These are phyloP conservation scores for Gaertneriomyces semiglobifer DNA, from an alignment of 192 early-diverging fungal genomes.

Conservation along the genomic window DNA sequence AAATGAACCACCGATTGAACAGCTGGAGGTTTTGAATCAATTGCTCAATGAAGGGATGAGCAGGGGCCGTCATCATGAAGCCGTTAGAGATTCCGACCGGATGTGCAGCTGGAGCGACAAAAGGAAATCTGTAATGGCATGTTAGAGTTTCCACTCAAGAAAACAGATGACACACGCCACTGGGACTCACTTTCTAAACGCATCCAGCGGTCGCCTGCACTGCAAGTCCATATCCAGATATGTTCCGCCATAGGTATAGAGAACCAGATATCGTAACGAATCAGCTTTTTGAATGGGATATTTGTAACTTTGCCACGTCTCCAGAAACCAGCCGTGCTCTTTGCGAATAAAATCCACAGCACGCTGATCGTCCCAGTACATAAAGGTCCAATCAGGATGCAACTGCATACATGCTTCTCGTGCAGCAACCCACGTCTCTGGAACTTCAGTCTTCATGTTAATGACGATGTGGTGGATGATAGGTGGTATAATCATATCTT, in stretches of 20 bases:
- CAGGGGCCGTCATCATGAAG: slow-evolving; percentile 24
- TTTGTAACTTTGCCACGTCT: slow-evolving; percentile 23
- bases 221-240: slow-evolving; percentile 43
- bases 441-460: slow-evolving; percentile 20
- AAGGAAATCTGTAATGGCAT: slow-evolving; percentile 15
- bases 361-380: slow-evolving; percentile 35
- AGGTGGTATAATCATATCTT: slow-evolving; percentile 19
- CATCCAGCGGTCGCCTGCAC: slow-evolving; percentile 27
- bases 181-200: slow-evolving; percentile 20
- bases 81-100: slow-evolving; percentile 42
- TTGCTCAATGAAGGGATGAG: slow-evolving; percentile 24
- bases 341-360: slow-evolving; percentile 20
- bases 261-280: slow-evolving; percentile 33
- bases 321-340: slow-evolving; percentile 32
- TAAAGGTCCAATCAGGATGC: slow-evolving; percentile 32
- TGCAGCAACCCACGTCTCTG: slow-evolving; percentile 25
- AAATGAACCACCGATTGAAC: slow-evolving; percentile 29
- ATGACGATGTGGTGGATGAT: slow-evolving; percentile 39
- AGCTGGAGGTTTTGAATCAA: slow-evolving; percentile 24
- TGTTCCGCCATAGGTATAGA: slow-evolving; percentile 40
- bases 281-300: slow-evolving; percentile 40
- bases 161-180: background rate
- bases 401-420: slow-evolving; percentile 20
- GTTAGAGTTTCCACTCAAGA: background rate
- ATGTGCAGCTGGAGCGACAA: slow-evolving; percentile 37